Conservation (phyloP, 257 asterid genomes). For the Nicotiana noctiflora region DNA sequence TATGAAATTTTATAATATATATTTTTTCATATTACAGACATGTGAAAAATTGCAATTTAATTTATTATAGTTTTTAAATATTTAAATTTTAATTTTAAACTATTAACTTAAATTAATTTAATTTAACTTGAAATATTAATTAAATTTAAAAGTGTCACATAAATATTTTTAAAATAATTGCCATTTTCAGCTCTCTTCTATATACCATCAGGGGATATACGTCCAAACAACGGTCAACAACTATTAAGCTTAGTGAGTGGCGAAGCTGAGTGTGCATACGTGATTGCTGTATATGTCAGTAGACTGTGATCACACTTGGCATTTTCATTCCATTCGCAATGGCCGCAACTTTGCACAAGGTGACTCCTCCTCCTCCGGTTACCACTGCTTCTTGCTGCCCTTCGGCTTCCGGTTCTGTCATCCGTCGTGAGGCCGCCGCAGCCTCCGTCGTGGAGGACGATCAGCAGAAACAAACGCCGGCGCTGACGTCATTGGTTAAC, state of each 20-base stretch:
- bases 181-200: not conserved
- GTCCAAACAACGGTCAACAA: not conserved
- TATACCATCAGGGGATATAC: not conserved
- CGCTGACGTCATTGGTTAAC: not conserved
- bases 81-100: too few species aligned
- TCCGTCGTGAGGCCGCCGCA: constrained; percentile 2
- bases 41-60: too few species aligned
- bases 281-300: not conserved
- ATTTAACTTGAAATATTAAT: too few species aligned
- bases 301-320: not conserved
- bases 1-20: too few species aligned
- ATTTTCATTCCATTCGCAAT: not conserved
- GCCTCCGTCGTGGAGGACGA: not conserved
- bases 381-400: not conserved
- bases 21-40: too few species aligned
- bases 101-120: too few species aligned
- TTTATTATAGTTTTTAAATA: too few species aligned
- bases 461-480: not conserved
- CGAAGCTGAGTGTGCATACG: not conserved
- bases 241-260: not conserved
- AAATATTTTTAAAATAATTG: not conserved
- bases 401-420: not conserved
- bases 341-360: not conserved
- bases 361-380: not conserved
- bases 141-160: too few species aligned